A percentile compares a stretch with the other conserved stretches of the same genome.
These are phyloP conservation scores for Stagonosporopsis rhizophila DNA, from an alignment of 2,329 filamentous ascomycete genomes.

Conservation along the genomic window DNA sequence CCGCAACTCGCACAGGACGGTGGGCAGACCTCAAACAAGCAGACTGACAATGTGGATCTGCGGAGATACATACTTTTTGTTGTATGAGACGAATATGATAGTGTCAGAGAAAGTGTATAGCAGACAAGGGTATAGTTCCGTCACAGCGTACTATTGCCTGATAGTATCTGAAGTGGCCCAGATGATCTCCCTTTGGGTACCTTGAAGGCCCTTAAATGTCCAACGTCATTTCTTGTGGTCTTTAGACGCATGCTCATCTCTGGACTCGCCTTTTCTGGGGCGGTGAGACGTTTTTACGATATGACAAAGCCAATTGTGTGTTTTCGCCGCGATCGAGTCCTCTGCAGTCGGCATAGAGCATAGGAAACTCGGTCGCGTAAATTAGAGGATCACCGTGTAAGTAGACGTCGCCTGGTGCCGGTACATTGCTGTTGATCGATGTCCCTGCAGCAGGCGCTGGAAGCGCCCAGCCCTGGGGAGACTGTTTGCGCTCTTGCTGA, in stretches of 20 bases:
- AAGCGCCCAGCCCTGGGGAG: background rate
- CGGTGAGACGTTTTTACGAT: background rate
- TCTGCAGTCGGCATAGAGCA: constrained; percentile 62
- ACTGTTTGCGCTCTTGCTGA: constrained; percentile 9
- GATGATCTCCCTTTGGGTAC: background rate
- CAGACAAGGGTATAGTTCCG: background rate
- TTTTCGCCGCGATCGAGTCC: constrained; percentile 59
- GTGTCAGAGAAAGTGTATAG: background rate
- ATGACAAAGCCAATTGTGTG: constrained; percentile 38
- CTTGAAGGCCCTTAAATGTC: no score
- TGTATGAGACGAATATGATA: background rate
- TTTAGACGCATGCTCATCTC: background rate
- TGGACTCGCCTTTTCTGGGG: background rate
- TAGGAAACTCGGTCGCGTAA: constrained; percentile 43
- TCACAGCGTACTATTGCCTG: background rate
- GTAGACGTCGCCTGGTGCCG: background rate
- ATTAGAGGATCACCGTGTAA: background rate
- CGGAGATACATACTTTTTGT: background rate
- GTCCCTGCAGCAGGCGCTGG: background rate
- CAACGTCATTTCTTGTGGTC: background rate
- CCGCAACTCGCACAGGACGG: no score
- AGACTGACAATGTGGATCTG: no score
- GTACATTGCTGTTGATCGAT: background rate
- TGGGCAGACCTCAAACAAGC: no score
- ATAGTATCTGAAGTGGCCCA: background rate